These are phyloP conservation scores for Rhodosporidiobolus odoratus DNA, from an alignment of 768 basidiomycete species.

Conservation along the genomic window DNA sequence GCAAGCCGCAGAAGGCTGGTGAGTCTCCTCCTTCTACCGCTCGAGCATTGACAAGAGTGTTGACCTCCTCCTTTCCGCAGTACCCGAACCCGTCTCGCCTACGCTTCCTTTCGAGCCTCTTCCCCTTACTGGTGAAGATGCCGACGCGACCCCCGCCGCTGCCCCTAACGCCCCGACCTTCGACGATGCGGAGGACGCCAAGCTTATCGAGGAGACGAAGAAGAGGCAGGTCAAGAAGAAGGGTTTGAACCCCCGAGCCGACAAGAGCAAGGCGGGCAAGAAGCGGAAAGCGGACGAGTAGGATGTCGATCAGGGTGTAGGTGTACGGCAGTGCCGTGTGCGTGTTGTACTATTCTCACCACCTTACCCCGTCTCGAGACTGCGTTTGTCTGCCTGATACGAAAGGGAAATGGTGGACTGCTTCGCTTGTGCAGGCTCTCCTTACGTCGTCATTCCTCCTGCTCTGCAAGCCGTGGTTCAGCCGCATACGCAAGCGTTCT, in stretches of 20 bases:
- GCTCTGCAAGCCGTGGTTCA: too few species aligned
- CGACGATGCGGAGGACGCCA: conserved; percentile 68
- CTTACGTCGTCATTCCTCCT: too few species aligned
- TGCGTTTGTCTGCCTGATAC: background rate
- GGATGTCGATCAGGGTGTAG: background rate
- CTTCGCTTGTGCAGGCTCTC: background rate
- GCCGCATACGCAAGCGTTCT: too few species aligned
- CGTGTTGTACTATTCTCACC: conserved; percentile 10
- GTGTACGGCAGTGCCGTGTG: background rate
- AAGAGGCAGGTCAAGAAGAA: conserved; percentile 50
- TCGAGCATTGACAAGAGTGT: background rate
- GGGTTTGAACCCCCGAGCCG: conserved; percentile 47
- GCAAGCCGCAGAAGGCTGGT: conserved; percentile 42
- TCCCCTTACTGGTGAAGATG: conserved; percentile 46
- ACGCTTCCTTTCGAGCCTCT: conserved; percentile 44
- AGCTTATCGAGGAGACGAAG: conserved; percentile 71
- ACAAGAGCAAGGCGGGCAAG: conserved; percentile 36
- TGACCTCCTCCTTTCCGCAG: conserved; percentile 30
- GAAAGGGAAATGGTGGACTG: background rate
- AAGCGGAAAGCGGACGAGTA: conserved; percentile 19
- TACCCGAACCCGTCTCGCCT: conserved; percentile 40
- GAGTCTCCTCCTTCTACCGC: conserved; percentile 4
- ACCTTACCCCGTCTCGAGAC: background rate
- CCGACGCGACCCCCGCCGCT: conserved; percentile 42
- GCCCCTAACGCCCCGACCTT: conserved; percentile 50